Conservation (phyloP, 2,329 filamentous ascomycete species). For the Davidsoniella virescens region DNA sequence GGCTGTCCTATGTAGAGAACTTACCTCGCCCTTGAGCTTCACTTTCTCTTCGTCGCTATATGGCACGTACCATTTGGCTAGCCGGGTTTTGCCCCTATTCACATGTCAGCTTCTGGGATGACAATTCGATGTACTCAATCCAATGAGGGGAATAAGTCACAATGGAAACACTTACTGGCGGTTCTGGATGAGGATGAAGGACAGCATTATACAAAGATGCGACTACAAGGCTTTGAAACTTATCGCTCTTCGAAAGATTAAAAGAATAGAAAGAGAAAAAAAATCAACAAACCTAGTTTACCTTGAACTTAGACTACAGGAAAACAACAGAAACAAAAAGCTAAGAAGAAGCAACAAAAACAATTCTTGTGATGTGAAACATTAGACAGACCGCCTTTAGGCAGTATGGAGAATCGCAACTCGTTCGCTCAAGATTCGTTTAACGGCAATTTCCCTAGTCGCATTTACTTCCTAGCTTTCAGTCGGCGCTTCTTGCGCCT, state of each 20-base stretch:
- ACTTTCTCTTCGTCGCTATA: constrained; percentile 99
- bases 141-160: neutral
- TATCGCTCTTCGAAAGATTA: too few relatives aligned
- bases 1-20: constrained; percentile 15
- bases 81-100: constrained; percentile 81
- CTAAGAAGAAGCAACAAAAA: too few relatives aligned
- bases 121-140: neutral
- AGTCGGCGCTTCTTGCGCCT: neutral
- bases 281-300: too few relatives aligned
- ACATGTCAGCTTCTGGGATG: neutral
- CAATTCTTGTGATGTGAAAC: neutral
- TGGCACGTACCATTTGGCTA: constrained; percentile 97
- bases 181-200: constrained; percentile 74
- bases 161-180: constrained; percentile 41
- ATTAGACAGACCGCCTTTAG: neutral
- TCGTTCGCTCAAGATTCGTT: neutral
- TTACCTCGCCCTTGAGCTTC: constrained; percentile 91
- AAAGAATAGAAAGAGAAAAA: too few relatives aligned
- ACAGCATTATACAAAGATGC: constrained; percentile 35
- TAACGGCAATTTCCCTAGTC: neutral
- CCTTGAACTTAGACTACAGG: too few relatives aligned
- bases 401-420: neutral
- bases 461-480: neutral
- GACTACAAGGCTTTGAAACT: too few relatives aligned
- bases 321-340: neutral